phyloP scores from a whole-genome alignment of 345 rosid genomes.

The Lepidium didymum region DNA sequence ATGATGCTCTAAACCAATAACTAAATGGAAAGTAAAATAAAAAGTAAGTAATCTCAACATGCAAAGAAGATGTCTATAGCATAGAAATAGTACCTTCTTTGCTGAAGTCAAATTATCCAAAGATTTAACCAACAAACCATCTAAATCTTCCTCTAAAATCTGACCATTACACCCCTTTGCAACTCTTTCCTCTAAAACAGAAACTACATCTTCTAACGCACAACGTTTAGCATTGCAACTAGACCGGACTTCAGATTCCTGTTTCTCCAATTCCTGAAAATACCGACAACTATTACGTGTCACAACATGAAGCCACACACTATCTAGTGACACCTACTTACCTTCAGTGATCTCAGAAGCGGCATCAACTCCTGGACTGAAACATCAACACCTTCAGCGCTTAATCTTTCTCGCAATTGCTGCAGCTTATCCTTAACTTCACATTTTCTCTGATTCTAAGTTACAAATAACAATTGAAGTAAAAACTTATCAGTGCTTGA shows the following conservation, averaged over 20 bases:
- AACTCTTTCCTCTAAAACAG: conserved; percentile 41
- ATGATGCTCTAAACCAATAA: conserved; percentile 6
- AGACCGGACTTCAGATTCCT: conserved; percentile 42
- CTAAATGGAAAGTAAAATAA: not conserved
- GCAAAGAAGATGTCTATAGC: not conserved
- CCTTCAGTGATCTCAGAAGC: conserved; percentile 45
- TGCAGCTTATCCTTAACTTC: conserved; percentile 29
- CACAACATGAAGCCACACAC: not conserved
- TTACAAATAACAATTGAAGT: not conserved
- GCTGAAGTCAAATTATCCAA: conserved; percentile 39
- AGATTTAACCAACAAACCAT: conserved; percentile 32
- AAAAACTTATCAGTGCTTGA: not conserved
- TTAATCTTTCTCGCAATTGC: conserved; percentile 35
- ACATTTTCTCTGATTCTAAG: conserved; percentile 41
- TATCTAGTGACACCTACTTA: not conserved
- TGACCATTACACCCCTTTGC: conserved; percentile 29
- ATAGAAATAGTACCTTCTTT: conserved; percentile 39
- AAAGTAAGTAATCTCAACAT: not conserved
- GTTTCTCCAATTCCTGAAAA: conserved; percentile 44
- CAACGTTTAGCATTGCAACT: conserved; percentile 28
- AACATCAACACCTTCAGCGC: conserved; percentile 26
- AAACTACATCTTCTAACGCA: conserved; percentile 40
- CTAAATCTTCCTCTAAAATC: conserved; percentile 33
- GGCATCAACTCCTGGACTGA: conserved; percentile 38
- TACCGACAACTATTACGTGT: not conserved